Evolutionary conservation across 2,329 filamentous ascomycete species (phyloP).

Genomic region (Aspergillus chevalieri): DNA sequence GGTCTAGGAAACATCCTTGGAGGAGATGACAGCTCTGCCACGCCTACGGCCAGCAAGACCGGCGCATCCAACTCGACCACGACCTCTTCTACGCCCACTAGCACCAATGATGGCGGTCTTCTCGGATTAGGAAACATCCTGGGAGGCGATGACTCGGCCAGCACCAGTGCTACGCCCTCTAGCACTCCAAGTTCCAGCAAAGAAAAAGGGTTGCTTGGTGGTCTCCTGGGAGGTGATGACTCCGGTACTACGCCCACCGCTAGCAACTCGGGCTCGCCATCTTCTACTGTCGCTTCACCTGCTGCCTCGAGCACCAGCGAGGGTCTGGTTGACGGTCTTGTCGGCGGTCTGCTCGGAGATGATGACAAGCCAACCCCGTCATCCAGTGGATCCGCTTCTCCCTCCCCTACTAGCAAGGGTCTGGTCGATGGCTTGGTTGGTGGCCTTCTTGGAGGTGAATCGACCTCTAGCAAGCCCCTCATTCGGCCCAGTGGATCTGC

Average conservation of each 20-base stretch:
- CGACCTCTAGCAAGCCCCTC: not conserved
- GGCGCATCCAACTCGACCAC: not conserved
- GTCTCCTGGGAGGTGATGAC: not conserved
- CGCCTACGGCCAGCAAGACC: not conserved
- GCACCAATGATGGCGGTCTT: not conserved
- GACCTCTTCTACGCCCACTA: not conserved
- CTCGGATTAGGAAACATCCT: not conserved
- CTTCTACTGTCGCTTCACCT: not conserved
- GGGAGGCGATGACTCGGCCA: not conserved
- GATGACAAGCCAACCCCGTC: slow-evolving; percentile 1
- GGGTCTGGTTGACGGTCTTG: not conserved
- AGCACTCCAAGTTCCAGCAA: not conserved
- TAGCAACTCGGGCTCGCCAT: not conserved
- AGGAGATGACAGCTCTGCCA: not conserved
- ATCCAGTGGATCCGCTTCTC: slow-evolving; percentile 1
- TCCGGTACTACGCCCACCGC: not conserved
- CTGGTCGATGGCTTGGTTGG: slow-evolving; percentile 1
- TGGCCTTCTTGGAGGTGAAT: not conserved
- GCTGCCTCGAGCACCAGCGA: not conserved
- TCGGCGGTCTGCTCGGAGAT: not conserved
- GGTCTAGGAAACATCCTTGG: not conserved
- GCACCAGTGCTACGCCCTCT: not conserved
- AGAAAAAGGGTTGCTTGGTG: not conserved
- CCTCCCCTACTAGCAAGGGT: not conserved
- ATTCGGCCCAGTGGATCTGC: not conserved